phyloP scores from a whole-genome alignment of 225 moss, liverwort and hornwort genomes.

The Lunularia cruciata region DNA sequence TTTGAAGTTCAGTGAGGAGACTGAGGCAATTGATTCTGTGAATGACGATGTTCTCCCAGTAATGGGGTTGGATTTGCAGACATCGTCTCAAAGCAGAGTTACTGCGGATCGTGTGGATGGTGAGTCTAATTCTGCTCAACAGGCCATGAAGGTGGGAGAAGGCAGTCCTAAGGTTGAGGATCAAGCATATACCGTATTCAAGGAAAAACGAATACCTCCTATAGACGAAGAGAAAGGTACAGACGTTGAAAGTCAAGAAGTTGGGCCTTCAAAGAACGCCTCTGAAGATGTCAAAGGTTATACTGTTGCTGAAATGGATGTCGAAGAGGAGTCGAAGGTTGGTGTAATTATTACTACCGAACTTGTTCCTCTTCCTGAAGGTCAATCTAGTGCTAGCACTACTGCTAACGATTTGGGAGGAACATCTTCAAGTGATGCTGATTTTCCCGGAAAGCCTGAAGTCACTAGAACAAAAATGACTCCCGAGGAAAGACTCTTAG shows the following conservation, averaged over 20 bases:
- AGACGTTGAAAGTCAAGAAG: background rate
- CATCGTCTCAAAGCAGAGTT: background rate
- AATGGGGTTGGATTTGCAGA: background rate
- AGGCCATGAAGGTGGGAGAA: background rate
- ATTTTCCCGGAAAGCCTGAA: constrained; percentile 13
- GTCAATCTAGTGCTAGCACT: constrained; percentile 20
- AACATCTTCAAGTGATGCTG: constrained; percentile 14
- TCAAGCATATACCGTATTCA: background rate
- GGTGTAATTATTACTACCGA: background rate
- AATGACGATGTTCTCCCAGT: background rate
- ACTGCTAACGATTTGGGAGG: constrained; percentile 11
- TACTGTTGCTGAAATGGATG: background rate
- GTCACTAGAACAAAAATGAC: background rate
- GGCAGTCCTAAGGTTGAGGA: background rate
- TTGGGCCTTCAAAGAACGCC: background rate
- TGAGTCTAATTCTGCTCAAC: background rate
- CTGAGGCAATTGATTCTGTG: constrained; percentile 23
- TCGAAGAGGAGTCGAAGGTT: background rate
- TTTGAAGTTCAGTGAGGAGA: constrained; percentile 22
- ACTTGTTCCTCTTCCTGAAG: background rate
- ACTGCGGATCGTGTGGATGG: background rate
- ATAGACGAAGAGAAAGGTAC: background rate
- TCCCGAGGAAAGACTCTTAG: constrained; percentile 14
- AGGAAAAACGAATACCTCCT: background rate
- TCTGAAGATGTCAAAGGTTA: background rate